Conservation (phyloP, 2,329 filamentous ascomycete species). For the Aspergillus sp. region DNA sequence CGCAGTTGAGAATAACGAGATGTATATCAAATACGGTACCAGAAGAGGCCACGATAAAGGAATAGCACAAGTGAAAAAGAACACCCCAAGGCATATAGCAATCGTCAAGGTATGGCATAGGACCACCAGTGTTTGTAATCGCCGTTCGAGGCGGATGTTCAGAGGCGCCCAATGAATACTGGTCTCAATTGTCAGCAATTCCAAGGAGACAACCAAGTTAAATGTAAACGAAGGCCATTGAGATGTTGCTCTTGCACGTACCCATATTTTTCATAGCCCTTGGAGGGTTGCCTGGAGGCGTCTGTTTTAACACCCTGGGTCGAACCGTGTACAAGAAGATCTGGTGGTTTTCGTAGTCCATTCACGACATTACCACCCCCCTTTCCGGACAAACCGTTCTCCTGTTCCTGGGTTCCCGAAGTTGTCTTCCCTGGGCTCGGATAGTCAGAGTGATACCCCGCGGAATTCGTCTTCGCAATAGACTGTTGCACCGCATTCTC, state of each 20-base stretch:
- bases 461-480: background rate
- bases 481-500: conserved; percentile 2
- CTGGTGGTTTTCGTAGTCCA: background rate
- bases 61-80: conserved; percentile 89
- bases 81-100: conserved; percentile 69
- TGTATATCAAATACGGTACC: conserved; percentile 77
- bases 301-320: background rate
- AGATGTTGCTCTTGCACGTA: conserved; percentile 3
- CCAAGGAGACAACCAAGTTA: background rate
- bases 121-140: conserved; percentile 76
- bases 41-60: conserved; percentile 85
- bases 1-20: conserved; percentile 72
- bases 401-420: background rate
- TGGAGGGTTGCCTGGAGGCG: background rate
- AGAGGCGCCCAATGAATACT: conserved; percentile 83
- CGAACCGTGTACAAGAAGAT: background rate
- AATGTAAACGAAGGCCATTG: background rate
- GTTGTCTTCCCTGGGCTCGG: background rate
- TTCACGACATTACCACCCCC: background rate
- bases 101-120: conserved; percentile 72
- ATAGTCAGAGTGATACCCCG: background rate
- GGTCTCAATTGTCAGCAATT: conserved; percentile 9
- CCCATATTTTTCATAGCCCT: conserved; percentile 9
- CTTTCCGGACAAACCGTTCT: background rate
- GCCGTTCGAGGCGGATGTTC: conserved; percentile 68